Evolutionary conservation across 805 yeast genomes (phyloP), one percentile per base, ranked within the genome.

Genomic region (Naumovozyma castellii): DNA sequence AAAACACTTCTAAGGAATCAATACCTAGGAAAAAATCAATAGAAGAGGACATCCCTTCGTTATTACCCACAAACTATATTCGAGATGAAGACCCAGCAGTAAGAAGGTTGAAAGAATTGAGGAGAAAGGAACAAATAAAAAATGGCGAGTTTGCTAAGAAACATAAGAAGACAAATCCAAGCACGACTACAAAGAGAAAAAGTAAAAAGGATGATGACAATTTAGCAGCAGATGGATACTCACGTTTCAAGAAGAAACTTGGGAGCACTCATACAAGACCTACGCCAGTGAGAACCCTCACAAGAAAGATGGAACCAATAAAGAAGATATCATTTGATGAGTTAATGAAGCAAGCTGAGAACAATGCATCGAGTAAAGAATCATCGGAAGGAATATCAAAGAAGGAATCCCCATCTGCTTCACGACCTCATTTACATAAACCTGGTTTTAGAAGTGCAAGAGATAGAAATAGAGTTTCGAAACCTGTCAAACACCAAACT

Each of bases 61-160:
- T 56, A 14, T 38, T 61, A 22, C 66, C 65, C 1, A 40, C 43
- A 31, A 48, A 48, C 32, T 61, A 61, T 33, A 45, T 53, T 2
- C 48, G 67, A 38, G 56, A 61, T 17, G 66, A 71, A 4, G 90
- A 82, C 53, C 86, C 88, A 0, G 85, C 85, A 3, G 84, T 82
- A 6, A 76, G 75, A 29, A 59, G 81, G 42, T 61, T 82, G 30
- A 82, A 82, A 47, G 87, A 80, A 42, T 75, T 78, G 2, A 65
- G 90, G 53, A 65, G 75, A 43, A 59, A 66, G 32, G 86, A 82
- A 45, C 66, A 62, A 31, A 73, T 73, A 29, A 58, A 55, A 39
- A 60, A 54, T 34, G 57, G 56, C 16, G 65, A 64, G 33, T 57
- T 64, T 39, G 66, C 65, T 36, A 50, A 53, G 25, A 65, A 66